Conservation (phyloP, 139 green algal genomes). For the Coelastrella sp. region DNA sequence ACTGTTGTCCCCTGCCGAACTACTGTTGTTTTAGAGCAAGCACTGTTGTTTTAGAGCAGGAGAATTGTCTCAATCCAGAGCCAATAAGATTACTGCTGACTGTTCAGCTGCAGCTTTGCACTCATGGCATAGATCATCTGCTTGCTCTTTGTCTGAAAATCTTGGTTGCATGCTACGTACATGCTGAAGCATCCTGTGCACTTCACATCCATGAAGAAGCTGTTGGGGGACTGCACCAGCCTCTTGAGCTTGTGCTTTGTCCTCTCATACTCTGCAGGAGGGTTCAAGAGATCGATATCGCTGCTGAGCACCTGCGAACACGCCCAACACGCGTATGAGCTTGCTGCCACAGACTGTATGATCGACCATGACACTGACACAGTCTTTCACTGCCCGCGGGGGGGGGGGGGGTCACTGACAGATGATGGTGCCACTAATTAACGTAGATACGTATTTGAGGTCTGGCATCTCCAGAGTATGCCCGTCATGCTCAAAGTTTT, state of each 20-base stretch:
- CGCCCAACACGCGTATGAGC: not conserved
- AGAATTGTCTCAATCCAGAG: not conserved
- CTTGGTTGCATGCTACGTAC: conserved; percentile 57
- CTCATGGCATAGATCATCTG: not conserved
- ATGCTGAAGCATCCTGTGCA: conserved; percentile 98
- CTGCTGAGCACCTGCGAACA: conserved; percentile 58
- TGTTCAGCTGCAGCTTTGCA: not conserved
- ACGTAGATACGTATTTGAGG: too few relatives aligned
- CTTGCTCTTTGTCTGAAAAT: not conserved
- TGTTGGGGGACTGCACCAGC: conserved; percentile 91
- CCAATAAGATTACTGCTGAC: not conserved
- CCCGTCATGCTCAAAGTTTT: not conserved
- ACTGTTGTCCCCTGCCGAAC: too few relatives aligned
- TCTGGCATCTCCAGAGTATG: not conserved
- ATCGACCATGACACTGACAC: not conserved
- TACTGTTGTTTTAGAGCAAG: not conserved
- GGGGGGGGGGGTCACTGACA: not conserved
- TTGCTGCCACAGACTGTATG: not conserved
- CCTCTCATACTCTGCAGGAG: conserved; percentile 94
- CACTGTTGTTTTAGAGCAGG: not conserved
- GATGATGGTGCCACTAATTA: not conserved
- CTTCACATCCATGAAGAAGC: conserved; percentile 97
- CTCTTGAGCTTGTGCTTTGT: conserved; percentile 98
- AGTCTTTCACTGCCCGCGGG: not conserved
- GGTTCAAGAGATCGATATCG: conserved; percentile 98